These are phyloP conservation scores for Diplodia intermedia DNA, from an alignment of 2,329 filamentous ascomycete genomes.

Conservation along the genomic window DNA sequence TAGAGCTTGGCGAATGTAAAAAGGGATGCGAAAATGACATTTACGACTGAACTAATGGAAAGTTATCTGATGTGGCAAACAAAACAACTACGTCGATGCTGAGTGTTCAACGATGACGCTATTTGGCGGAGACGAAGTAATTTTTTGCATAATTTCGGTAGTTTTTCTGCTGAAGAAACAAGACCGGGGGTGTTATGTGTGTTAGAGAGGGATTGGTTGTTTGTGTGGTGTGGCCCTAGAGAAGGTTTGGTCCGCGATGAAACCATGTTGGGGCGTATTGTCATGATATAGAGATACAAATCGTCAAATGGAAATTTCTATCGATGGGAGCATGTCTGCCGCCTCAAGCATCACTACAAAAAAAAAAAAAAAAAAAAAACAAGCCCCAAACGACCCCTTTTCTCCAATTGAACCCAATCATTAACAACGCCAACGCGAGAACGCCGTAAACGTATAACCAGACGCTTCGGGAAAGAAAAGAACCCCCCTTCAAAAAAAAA, in stretches of 20 bases:
- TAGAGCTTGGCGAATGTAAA: not conserved
- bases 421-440: not conserved
- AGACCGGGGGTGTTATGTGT: not conserved
- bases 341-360: too few relatives aligned
- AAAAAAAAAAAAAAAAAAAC: too few relatives aligned
- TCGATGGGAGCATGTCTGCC: too few relatives aligned
- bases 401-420: too few relatives aligned
- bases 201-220: not conserved
- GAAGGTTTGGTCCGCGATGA: too few relatives aligned
- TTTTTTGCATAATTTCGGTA: not conserved
- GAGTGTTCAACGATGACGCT: not conserved
- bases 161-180: not conserved
- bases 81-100: not conserved
- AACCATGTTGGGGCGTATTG: too few relatives aligned
- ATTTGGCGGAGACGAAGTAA: not conserved
- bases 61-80: not conserved
- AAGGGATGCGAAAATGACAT: not conserved
- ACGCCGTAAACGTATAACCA: not conserved
- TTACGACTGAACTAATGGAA: not conserved
- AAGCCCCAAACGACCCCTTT: too few relatives aligned
- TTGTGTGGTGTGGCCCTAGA: not conserved
- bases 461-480: not conserved
- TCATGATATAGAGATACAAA: too few relatives aligned
- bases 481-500: not conserved
- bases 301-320: too few relatives aligned